Base-by-base conservation (phyloP, 805 yeast species). In the Kazachstania taianensis region DNA sequence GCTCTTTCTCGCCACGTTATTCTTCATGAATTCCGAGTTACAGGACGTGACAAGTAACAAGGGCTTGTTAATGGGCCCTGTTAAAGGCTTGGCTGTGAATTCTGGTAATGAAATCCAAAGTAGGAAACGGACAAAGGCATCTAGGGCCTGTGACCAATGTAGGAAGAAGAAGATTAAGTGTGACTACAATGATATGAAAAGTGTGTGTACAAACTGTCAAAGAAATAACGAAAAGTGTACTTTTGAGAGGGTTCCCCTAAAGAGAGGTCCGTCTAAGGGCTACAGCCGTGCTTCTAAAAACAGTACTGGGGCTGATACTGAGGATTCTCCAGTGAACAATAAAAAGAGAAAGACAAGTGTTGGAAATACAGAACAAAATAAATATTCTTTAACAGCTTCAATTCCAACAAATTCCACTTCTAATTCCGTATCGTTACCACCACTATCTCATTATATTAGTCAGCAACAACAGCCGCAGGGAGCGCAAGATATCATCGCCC, bases 81-180 rank as follows among this genome's bases (percentile, higher is more conserved):
- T n/a, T n/a, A n/a, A n/a, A n/a, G n/a, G 25, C 12, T n/a, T 9
- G 25, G 12, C 25, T n/a, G 4, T n/a, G 25, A 13, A 26, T 13
- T 5, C 29, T 13, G 10, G 30, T 6, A 19, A 20, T 7, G 32
- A 29, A 7, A 13, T 23, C 6, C 22, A 18, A 12, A 24, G 22
- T 13, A 65, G 81, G 33, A 78, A 79, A 49, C 49, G 87, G 38
- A 68, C 80, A 7, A 81, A 81, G 52, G 85, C 81, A 0, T 78
- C 86, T 1, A 57, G 94, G 36, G 92, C 89, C 2, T 81, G 94
- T 53, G 94, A 81, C 53, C 76, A 78, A 37, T 81, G 92, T 54
- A 67, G 92, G 25, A 66, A 81, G 31, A 79, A 80, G 55, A 81
- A 81, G 52, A 69, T 81, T 16, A 66, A 73, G 37, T 81, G 94